Percentiles rank a stretch among this genome's conserved stretches.
These are phyloP conservation scores for Suhomyces bolitotheri DNA, from an alignment of 1,139 yeast species.

Conservation along the genomic window DNA sequence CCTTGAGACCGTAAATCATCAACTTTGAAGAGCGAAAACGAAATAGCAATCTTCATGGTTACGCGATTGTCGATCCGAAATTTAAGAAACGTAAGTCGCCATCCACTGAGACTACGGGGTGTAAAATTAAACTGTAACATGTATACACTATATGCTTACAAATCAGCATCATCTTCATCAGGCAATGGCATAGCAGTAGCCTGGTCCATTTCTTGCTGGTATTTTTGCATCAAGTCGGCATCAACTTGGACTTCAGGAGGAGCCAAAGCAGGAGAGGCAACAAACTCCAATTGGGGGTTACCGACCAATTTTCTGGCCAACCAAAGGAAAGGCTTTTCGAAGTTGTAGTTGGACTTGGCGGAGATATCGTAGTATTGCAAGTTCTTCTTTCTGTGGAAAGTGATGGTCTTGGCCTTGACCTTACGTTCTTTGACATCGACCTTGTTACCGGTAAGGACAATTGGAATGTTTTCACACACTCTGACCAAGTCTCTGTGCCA, in stretches of 20 bases:
- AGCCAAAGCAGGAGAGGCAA: conserved; percentile 98
- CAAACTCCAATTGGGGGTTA: conserved; percentile 96
- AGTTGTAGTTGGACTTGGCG: conserved; percentile 99
- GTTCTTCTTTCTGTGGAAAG: conserved; percentile 99
- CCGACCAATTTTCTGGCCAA: conserved; percentile 99
- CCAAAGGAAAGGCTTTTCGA: conserved; percentile 99
- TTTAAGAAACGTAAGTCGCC: too few species aligned
- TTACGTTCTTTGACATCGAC: conserved; percentile 99
- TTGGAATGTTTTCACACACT: conserved; percentile 99
- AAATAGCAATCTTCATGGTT: too few species aligned
- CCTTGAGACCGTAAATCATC: too few species aligned
- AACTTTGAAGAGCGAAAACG: too few species aligned
- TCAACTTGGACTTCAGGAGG: conserved; percentile 99
- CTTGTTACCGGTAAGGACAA: conserved; percentile 98
- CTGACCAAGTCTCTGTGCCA: conserved; percentile 99
- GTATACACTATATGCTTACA: conserved; percentile 46
- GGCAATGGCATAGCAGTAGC: conserved; percentile 99
- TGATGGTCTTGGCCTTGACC: conserved; percentile 99
- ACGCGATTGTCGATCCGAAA: too few species aligned
- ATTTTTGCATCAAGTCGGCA: conserved; percentile 92
- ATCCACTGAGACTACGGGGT: too few species aligned
- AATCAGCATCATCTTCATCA: conserved; percentile 99
- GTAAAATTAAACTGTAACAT: conserved; percentile 3
- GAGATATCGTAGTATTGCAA: conserved; percentile 99
- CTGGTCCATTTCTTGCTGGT: conserved; percentile 99